phyloP scores from a whole-genome alignment of 163 green algal species.

The Scenedesmus sp. region DNA sequence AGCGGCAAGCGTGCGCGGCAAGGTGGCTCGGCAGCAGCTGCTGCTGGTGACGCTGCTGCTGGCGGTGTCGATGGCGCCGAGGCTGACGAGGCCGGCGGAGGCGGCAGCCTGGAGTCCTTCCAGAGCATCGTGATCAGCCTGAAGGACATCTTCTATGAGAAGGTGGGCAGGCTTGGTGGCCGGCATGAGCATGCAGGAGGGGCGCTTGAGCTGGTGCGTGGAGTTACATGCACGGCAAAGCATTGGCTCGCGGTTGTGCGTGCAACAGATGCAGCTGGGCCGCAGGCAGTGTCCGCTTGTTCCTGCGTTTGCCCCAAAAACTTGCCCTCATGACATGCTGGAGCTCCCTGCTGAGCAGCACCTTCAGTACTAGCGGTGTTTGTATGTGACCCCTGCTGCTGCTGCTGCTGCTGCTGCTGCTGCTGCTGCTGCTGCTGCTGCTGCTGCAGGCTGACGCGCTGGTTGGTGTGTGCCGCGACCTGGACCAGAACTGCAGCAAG shows the following conservation, averaged over 20 bases:
- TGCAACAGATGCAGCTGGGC: too few relatives aligned
- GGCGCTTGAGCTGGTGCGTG: too few relatives aligned
- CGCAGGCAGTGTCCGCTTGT: too few relatives aligned
- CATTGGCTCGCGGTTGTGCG: too few relatives aligned
- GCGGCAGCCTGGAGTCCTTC: conserved; percentile 58
- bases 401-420: too few relatives aligned
- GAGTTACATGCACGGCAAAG: too few relatives aligned
- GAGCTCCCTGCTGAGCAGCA: too few relatives aligned
- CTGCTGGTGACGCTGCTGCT: conserved; percentile 12
- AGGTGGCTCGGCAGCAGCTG: neutral
- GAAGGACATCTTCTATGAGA: conserved; percentile 95
- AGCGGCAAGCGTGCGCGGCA: conserved; percentile 19
- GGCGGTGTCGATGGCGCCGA: neutral
- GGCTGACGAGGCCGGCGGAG: conserved; percentile 11
- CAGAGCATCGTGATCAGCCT: conserved; percentile 93
- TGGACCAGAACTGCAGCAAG: conserved; percentile 59
- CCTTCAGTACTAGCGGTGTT: too few relatives aligned
- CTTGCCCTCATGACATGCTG: too few relatives aligned
- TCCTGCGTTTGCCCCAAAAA: too few relatives aligned
- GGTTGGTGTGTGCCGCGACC: conserved; percentile 69
- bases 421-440: neutral
- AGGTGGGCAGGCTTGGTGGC: conserved; percentile 89
- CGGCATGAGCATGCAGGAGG: neutral
- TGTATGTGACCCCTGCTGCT: too few relatives aligned
- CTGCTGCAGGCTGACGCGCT: conserved; percentile 62